A percentile compares a stretch with the other conserved stretches of the same genome.
Evolutionary conservation across 2,329 filamentous ascomycete species (phyloP).

Genomic region (Hypoxylon sp.): DNA sequence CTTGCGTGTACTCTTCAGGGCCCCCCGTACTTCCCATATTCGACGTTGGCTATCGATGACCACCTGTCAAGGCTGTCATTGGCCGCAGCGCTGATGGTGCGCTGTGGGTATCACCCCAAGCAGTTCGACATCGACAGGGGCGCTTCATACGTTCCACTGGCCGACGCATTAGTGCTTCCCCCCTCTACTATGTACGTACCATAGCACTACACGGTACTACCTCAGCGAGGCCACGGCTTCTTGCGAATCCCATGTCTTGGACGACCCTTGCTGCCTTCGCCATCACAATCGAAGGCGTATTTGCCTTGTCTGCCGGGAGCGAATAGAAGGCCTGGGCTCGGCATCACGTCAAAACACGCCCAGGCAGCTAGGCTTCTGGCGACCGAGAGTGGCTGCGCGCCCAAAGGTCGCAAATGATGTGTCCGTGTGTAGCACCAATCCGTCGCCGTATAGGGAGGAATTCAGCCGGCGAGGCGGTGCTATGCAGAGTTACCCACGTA

Average conservation of each 20-base stretch:
- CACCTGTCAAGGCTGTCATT: slow-evolving; percentile 26
- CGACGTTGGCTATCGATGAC: slow-evolving; percentile 27
- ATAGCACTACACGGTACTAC: slow-evolving; percentile 1
- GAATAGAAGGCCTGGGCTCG: slow-evolving; percentile 19
- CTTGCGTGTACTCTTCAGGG: slow-evolving; percentile 28
- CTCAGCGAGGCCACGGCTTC: slow-evolving; percentile 11
- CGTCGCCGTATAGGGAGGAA: no score
- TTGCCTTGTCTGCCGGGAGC: slow-evolving; percentile 9
- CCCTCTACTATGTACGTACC: not conserved
- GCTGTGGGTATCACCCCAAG: slow-evolving; percentile 18
- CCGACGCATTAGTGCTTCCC: slow-evolving; percentile 26
- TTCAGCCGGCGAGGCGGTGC: slow-evolving; percentile 31
- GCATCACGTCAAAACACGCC: slow-evolving; percentile 1
- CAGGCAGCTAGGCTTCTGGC: slow-evolving; percentile 4
- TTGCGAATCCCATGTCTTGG: slow-evolving; percentile 30
- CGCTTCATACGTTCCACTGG: slow-evolving; percentile 33
- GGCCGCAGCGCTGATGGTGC: slow-evolving; percentile 22
- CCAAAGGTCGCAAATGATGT: not conserved
- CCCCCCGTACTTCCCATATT: slow-evolving; percentile 25
- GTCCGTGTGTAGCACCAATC: not conserved
- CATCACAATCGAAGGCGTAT: slow-evolving; percentile 26
- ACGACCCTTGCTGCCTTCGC: slow-evolving; percentile 24
- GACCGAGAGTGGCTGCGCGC: slow-evolving; percentile 1
- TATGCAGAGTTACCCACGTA: slow-evolving; percentile 25
- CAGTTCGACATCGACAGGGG: slow-evolving; percentile 32